Evolutionary conservation across 441 rosid genomes (phyloP).

Genomic region (Adansonia gregorii): DNA sequence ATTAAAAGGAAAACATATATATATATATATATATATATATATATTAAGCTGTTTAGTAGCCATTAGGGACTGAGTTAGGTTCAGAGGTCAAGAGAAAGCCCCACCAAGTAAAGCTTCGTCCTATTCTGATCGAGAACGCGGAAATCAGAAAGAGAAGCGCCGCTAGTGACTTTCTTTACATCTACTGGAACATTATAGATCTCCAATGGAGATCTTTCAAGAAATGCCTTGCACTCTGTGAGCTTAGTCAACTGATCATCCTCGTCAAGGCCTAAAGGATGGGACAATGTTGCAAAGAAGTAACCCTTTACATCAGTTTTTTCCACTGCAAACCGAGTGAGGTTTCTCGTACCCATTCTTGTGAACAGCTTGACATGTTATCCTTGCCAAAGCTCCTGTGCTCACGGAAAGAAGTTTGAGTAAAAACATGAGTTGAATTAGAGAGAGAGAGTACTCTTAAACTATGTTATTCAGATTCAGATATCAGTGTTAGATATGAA

Average conservation of each 20-base stretch:
- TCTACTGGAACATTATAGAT: slow-evolving; percentile 52
- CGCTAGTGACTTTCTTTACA: slow-evolving; percentile 46
- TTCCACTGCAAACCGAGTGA: slow-evolving; percentile 39
- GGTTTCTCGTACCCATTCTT: slow-evolving; percentile 43
- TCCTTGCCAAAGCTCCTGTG: slow-evolving; percentile 50
- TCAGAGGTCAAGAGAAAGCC: slow-evolving; percentile 48
- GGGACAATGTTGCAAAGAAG: slow-evolving; percentile 41
- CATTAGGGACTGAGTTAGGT: slow-evolving; percentile 24
- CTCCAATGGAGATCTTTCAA: slow-evolving; percentile 46
- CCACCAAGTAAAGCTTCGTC: slow-evolving; percentile 49
- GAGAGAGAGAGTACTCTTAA: too few relatives aligned
- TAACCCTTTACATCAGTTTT: slow-evolving; percentile 50
- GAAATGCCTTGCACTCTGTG: slow-evolving; percentile 49
- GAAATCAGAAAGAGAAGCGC: slow-evolving; percentile 47
- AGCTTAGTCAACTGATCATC: slow-evolving; percentile 26
- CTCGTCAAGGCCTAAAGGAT: slow-evolving; percentile 18
- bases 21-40: too few relatives aligned
- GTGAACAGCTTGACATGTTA: slow-evolving; percentile 44
- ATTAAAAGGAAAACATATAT: neutral
- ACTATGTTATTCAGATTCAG: too few relatives aligned
- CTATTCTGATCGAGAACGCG: slow-evolving; percentile 39
- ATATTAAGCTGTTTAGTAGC: neutral
- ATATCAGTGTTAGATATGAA: too few relatives aligned
- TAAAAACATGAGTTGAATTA: neutral
- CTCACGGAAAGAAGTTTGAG: neutral